Conservation (phyloP, 208 protist genomes). For the Acanthamoeba rhysodes region DNA sequence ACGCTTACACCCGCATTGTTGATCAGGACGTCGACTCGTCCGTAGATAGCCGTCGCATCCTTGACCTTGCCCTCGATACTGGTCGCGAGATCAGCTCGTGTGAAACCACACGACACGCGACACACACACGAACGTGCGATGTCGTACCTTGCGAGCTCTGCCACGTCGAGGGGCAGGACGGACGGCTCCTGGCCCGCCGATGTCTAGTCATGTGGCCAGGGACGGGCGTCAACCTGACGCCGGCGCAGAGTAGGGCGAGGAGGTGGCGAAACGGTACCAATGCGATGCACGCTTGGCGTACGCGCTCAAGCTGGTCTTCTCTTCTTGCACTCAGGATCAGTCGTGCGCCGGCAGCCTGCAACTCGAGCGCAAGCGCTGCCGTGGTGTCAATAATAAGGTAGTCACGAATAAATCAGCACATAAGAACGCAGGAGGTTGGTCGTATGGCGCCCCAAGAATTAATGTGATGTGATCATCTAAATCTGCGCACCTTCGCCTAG, state of each 20-base stretch:
- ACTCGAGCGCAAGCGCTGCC: background rate
- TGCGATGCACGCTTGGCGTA: background rate
- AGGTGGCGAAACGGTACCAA: background rate
- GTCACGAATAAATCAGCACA: too few relatives aligned
- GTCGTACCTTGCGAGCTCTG: background rate
- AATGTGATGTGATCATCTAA: background rate
- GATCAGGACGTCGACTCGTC: slow-evolving; percentile 55
- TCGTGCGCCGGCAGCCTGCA: background rate
- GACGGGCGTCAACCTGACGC: background rate
- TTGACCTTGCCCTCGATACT: slow-evolving; percentile 12
- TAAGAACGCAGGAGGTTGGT: too few relatives aligned
- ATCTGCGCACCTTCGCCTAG: background rate
- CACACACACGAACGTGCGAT: background rate
- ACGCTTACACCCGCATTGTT: slow-evolving; percentile 64
- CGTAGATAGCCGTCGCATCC: background rate
- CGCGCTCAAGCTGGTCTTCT: slow-evolving; percentile 16
- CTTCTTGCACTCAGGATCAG: slow-evolving; percentile 19
- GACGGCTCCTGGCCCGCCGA: background rate
- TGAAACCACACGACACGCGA: too few relatives aligned
- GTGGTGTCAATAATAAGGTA: background rate
- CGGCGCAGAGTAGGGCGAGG: background rate
- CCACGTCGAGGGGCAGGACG: slow-evolving; percentile 7
- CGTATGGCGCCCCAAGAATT: too few relatives aligned
- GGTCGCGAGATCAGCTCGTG: background rate
- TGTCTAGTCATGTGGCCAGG: too few relatives aligned